Percentiles rank a stretch among this genome's conserved stretches.
Conservation (phyloP, 768 basidiomycete genomes). For the Kwoniella heveanensis region DNA sequence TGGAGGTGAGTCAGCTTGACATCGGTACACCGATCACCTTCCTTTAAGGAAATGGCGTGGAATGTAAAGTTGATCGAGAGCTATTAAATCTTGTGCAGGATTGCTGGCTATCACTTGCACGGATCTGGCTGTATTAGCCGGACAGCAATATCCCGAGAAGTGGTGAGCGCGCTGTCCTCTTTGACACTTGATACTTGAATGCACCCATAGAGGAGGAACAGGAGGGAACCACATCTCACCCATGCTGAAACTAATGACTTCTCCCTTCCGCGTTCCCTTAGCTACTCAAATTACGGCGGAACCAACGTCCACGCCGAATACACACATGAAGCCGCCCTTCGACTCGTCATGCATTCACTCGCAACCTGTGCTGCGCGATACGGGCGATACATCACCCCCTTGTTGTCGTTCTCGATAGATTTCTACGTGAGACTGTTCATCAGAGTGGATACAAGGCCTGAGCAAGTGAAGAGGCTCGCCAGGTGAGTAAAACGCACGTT, state of each 20-base stretch:
- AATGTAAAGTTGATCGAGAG: not conserved
- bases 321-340: conserved; percentile 88
- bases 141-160: conserved; percentile 94
- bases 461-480: conserved; percentile 79
- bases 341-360: conserved; percentile 82
- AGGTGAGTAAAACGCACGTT: conserved; percentile 62
- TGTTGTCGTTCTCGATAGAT: conserved; percentile 89
- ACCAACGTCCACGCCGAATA: conserved; percentile 88
- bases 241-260: conserved; percentile 1
- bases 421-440: conserved; percentile 95
- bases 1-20: conserved; percentile 64
- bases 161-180: conserved; percentile 62
- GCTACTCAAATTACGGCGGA: conserved; percentile 94
- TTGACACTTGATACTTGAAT: too few relatives aligned
- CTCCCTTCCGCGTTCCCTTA: not conserved
- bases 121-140: conserved; percentile 89
- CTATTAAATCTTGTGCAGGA: conserved; percentile 62
- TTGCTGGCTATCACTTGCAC: conserved; percentile 95
- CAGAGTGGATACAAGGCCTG: conserved; percentile 69
- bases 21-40: too few relatives aligned
- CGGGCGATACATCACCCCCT: conserved; percentile 80
- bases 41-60: not conserved
- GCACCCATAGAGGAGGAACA: too few relatives aligned
- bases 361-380: conserved; percentile 87
- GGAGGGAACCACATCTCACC: not conserved